These are phyloP conservation scores for Epicoccum nigrum DNA, from an alignment of 2,329 filamentous ascomycete species.

Conservation along the genomic window DNA sequence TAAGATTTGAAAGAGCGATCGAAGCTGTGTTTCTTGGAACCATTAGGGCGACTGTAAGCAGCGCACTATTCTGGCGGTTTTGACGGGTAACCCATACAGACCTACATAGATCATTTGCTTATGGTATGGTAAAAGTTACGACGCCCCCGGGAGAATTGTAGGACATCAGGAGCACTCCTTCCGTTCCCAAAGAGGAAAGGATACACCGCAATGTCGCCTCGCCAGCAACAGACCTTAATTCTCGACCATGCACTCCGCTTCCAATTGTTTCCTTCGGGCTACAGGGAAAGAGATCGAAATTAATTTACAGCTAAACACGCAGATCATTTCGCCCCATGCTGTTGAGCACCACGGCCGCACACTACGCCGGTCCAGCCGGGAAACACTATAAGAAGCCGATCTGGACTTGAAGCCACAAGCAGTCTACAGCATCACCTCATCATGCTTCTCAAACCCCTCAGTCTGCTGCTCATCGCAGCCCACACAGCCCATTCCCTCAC, in stretches of 20 bases:
- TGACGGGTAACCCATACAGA: too few species aligned
- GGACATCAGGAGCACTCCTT: slow-evolving; percentile 8
- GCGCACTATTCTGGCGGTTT: too few species aligned
- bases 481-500: slow-evolving; percentile 30
- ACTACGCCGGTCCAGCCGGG: slow-evolving; percentile 5
- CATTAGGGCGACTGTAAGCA: too few species aligned
- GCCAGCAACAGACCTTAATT: not conserved
- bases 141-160: slow-evolving; percentile 10
- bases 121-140: too few species aligned
- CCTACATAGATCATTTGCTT: too few species aligned
- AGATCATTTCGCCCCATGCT: not conserved
- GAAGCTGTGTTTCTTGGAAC: too few species aligned
- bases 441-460: slow-evolving; percentile 10
- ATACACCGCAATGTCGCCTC: not conserved
- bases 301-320: slow-evolving; percentile 1
- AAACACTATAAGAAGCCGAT: slow-evolving; percentile 10
- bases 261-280: not conserved
- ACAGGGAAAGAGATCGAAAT: not conserved
- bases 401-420: too few species aligned
- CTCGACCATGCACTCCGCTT: not conserved
- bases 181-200: slow-evolving; percentile 9
- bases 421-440: not conserved
- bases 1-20: too few species aligned
- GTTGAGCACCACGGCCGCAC: not conserved
- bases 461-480: slow-evolving; percentile 22